phyloP scores from a whole-genome alignment of 306 rosid genomes.

The Quercus rubra region DNA sequence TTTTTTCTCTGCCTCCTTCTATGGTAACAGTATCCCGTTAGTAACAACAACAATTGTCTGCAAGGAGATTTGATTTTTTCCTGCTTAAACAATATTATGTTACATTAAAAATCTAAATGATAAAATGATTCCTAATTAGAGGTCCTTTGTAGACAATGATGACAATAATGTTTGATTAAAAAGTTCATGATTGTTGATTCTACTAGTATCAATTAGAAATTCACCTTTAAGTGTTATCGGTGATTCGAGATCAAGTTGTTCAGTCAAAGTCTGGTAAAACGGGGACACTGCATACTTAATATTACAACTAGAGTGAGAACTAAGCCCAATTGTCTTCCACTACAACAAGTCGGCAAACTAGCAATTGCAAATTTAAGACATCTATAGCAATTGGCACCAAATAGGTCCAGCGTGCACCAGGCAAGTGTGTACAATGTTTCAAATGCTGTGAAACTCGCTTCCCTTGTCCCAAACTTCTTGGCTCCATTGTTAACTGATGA shows the following conservation, averaged over 20 bases:
- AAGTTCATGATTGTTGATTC: too few species aligned
- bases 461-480: conserved; percentile 27
- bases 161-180: too few species aligned
- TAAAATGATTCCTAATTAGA: too few species aligned
- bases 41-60: too few species aligned
- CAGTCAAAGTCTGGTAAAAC: neutral
- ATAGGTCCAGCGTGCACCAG: conserved; percentile 34
- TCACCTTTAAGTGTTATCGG: neutral
- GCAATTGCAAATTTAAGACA: conserved; percentile 7
- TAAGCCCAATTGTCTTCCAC: neutral
- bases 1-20: too few species aligned
- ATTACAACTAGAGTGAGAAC: conserved; percentile 18
- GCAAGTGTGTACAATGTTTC: conserved; percentile 27
- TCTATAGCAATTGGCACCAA: neutral
- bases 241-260: neutral
- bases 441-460: conserved; percentile 1
- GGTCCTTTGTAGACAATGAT: too few species aligned
- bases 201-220: neutral
- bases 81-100: too few species aligned
- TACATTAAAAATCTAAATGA: too few species aligned
- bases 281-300: neutral
- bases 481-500: neutral
- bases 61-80: too few species aligned
- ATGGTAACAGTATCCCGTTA: too few species aligned
- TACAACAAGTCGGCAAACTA: neutral